Evolutionary conservation across 2,329 filamentous ascomycete species (phyloP), one percentile per base, ranked within the genome.

Genomic region (Venturia carpophila): DNA sequence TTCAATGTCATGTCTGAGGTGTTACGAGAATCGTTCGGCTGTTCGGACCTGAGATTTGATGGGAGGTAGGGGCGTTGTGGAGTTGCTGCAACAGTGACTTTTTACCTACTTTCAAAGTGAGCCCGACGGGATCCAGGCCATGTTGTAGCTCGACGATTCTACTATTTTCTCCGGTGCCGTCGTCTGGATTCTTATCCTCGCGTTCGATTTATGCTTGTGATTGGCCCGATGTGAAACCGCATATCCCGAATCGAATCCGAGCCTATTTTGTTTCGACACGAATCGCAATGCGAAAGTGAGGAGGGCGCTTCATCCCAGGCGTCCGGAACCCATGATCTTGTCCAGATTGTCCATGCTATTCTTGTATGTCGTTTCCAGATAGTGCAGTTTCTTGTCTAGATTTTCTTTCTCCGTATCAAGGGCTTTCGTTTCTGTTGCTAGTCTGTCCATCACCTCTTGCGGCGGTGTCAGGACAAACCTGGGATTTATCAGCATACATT

Each of bases 291-390:
- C 21, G 47, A 52, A 52, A 27, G 21, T 17, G 11, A 27, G 15
- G 6, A 10, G n/a, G n/a, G 24, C 27, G 47, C 47, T 37, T 58
- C 27, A 58, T 10, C 52, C 52, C 19, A 58, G 9, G 9, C 52
- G 52, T 58, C 52, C 52, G 3, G 52, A 58, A 37, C 52, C 52
- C 64, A 97, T 83, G 74, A 97, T 93, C 76, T 92, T 89, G 74
- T 96, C 89, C 70, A 97, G 88, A 73, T 96, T 91, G 69, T 92
- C 87, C 70, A 89, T 87, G 77, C 92, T 96, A 73, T 97, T 99
- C 80, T 95, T 92, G 74, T 91, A 89, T 62, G 94, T 97, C 66
- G 91, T 96, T 79, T 97, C 93, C 56, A 97, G 82, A 73, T 97
- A 97, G 71, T 93, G 86, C 71, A 97, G 80, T 76, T 91, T 92